Evolutionary conservation across 2,329 filamentous ascomycete species (phyloP).

Genomic region (Nothophoma quercina): DNA sequence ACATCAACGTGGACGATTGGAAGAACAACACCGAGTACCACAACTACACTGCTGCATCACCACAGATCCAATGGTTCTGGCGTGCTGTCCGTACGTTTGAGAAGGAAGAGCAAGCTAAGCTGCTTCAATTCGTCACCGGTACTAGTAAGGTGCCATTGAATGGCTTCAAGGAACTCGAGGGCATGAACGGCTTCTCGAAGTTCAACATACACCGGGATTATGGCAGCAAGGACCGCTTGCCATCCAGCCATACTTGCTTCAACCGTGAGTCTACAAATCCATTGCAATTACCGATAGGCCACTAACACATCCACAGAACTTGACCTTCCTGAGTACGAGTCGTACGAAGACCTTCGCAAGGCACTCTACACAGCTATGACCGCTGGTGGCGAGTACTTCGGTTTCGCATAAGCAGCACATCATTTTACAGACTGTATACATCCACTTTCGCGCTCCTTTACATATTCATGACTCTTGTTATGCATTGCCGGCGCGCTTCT

Average conservation of each 20-base stretch:
- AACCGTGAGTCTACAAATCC: slow-evolving; percentile 81
- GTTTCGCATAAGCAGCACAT: slow-evolving; percentile 75
- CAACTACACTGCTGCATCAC: slow-evolving; percentile 92
- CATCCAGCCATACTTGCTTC: slow-evolving; percentile 98
- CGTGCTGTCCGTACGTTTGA: slow-evolving; percentile 95
- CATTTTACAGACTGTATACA: slow-evolving; percentile 5
- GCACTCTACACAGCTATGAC: slow-evolving; percentile 96
- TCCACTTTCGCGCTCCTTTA: slow-evolving; percentile 16
- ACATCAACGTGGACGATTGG: slow-evolving; percentile 99
- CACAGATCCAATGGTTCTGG: slow-evolving; percentile 99
- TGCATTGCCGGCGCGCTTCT: slow-evolving; percentile 44
- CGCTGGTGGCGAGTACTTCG: slow-evolving; percentile 96
- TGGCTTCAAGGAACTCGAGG: slow-evolving; percentile 98
- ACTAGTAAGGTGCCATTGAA: slow-evolving; percentile 98
- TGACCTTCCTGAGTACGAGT: slow-evolving; percentile 97
- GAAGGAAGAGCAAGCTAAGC: slow-evolving; percentile 97
- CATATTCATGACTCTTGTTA: slow-evolving; percentile 26
- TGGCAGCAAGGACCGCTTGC: slow-evolving; percentile 92
- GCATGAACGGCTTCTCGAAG: slow-evolving; percentile 96
- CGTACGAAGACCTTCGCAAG: slow-evolving; percentile 86
- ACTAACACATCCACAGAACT: slow-evolving; percentile 72
- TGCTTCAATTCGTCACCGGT: slow-evolving; percentile 97
- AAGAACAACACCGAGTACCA: slow-evolving; percentile 99
- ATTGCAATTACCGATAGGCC: background rate
- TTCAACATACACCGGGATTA: slow-evolving; percentile 99